phyloP scores from a whole-genome alignment of 2,329 filamentous ascomycete species.

The Pseudogymnoascus verrucosus region DNA sequence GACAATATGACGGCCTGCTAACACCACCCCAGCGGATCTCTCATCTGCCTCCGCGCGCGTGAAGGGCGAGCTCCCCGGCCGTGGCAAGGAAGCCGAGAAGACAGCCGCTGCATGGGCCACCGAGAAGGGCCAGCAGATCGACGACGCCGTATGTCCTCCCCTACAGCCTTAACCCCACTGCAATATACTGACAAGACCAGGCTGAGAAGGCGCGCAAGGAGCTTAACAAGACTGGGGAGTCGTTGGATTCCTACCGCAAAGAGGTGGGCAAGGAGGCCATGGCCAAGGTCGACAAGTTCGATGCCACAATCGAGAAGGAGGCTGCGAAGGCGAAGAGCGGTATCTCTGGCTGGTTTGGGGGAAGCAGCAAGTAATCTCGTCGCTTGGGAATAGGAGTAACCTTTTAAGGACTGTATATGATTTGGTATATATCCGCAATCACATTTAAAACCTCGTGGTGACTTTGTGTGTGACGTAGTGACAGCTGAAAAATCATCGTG shows the following conservation, averaged over 20 bases:
- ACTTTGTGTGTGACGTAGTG: not conserved
- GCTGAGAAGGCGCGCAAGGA: conserved; percentile 56
- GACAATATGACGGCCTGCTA: not conserved
- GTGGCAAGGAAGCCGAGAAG: conserved; percentile 54
- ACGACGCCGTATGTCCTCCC: conserved; percentile 53
- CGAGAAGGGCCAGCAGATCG: conserved; percentile 57
- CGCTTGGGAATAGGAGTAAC: not conserved
- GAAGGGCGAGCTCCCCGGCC: conserved; percentile 57
- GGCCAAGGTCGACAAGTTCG: conserved; percentile 73
- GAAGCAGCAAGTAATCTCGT: conserved; percentile 23
- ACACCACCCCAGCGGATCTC: conserved; percentile 58
- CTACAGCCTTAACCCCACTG: not conserved
- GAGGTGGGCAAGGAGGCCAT: conserved; percentile 56
- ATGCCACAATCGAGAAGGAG: conserved; percentile 71
- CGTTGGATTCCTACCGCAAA: conserved; percentile 51
- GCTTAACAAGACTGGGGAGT: conserved; percentile 52
- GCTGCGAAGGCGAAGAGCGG: conserved; percentile 77
- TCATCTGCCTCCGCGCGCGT: conserved; percentile 59
- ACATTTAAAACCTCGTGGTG: not conserved
- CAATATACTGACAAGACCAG: conserved; percentile 29
- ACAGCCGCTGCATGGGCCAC: conserved; percentile 54
- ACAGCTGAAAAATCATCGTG: not conserved
- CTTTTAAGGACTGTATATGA: not conserved
- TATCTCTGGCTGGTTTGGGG: conserved; percentile 78
- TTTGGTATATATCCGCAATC: not conserved